Base-by-base conservation (phyloP, 2,329 filamentous ascomycete species). In the Fusarium burgessii region DNA sequence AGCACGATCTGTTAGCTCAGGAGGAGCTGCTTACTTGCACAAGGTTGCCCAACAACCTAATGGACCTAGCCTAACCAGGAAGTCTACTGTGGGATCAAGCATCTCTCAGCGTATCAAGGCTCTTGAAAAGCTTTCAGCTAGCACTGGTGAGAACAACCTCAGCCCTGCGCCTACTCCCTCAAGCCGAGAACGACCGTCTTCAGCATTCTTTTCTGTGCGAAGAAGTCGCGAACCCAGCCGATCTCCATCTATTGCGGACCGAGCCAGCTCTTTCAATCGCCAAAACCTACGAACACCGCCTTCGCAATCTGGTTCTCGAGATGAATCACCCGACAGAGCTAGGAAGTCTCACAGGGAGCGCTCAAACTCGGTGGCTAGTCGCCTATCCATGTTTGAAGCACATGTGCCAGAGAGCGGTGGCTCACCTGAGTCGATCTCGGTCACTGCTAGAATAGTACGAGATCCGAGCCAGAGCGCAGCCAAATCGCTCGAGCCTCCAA, bases 51-150 rank as follows among this genome's bases (percentile, higher is more conserved):
- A 87, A 68, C 87, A 89, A 73, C 80, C 84, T 33, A 79, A 78
- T 46, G 80, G 80, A 17, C 78, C 87, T 17, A 86, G 86, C 55
- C 77, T 91, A 52, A 83, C 86, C 49, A 80, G 78, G 60, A 97
- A 95, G 79, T 87, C 91, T 71, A 96, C 93, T 76, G 88, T 98
- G 27, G 95, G 94, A 11, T 94, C 93, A 12, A 94, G 93, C 73
- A 98, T 99, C 66, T 97, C 95, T 6, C 93, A 95, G 79, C 91
- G 96, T 43, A 98, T 98, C 79, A 97, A 97, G 80, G 94, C 95
- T 10, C 85, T 99, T 57, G 93, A 97, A 78, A 95, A 94, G 80
- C 87, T 96, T 72, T 87, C 91, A 64, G 81, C 86, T 13, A 69
- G 78, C 60, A 68, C 73, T 13, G 75, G 66, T 7, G 80, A 81